Percentiles rank a stretch among this genome's conserved stretches.
phyloP scores from a whole-genome alignment of 768 basidiomycete species.

The Hortiboletus campestris region DNA sequence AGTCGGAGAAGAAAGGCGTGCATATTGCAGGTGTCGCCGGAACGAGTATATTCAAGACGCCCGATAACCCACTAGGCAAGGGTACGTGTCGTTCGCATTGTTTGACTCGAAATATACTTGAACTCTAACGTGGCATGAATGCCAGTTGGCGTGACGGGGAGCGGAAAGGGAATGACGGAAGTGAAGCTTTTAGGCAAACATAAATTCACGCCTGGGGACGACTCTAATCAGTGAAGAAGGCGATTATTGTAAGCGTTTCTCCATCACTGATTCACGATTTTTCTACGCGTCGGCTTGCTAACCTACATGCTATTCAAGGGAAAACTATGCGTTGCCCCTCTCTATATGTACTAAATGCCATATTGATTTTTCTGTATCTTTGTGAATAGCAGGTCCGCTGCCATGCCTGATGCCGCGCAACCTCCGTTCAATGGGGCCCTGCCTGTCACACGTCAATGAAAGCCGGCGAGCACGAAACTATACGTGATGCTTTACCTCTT shows the following conservation, averaged over 20 bases:
- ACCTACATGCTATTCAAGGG: slow-evolving; percentile 11
- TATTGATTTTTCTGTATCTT: slow-evolving; percentile 25
- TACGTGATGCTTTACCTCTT: slow-evolving; percentile 27
- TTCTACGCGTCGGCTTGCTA: slow-evolving; percentile 2
- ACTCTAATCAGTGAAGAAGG: slow-evolving; percentile 34
- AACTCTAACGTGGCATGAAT: slow-evolving; percentile 16
- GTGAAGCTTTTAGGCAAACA: slow-evolving; percentile 67
- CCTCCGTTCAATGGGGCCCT: slow-evolving; percentile 6
- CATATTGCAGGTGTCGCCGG: slow-evolving; percentile 86
- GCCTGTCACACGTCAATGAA: slow-evolving; percentile 16
- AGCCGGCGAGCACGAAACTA: slow-evolving; percentile 14
- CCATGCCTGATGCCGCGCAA: slow-evolving; percentile 11
- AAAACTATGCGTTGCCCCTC: slow-evolving; percentile 15
- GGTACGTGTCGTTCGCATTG: slow-evolving; percentile 47
- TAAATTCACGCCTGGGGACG: slow-evolving; percentile 61
- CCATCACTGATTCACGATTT: not conserved
- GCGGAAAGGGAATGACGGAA: slow-evolving; percentile 87
- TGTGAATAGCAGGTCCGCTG: slow-evolving; percentile 27
- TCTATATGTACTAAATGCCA: slow-evolving; percentile 25
- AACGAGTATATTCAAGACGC: slow-evolving; percentile 92
- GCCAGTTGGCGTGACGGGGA: slow-evolving; percentile 87
- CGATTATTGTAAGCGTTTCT: slow-evolving; percentile 6
- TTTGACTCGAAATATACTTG: not conserved
- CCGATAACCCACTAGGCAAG: slow-evolving; percentile 84
- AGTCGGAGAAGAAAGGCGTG: slow-evolving; percentile 89